Evolutionary conservation across 2,329 filamentous ascomycete genomes (phyloP).

Genomic region (Colletotrichum sp.): DNA sequence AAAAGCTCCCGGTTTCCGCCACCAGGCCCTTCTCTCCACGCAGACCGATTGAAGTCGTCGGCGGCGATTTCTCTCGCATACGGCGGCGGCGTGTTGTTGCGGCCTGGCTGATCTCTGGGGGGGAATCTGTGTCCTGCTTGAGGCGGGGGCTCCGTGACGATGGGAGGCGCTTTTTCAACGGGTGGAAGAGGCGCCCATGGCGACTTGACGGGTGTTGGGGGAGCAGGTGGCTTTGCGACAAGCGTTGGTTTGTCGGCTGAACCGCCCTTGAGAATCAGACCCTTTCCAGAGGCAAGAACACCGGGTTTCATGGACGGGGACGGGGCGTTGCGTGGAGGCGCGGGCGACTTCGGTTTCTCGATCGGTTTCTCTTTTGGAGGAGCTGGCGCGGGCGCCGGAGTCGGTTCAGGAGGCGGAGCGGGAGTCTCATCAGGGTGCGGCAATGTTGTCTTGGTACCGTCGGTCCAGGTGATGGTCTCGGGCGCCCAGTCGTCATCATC

Average conservation of each 20-base stretch:
- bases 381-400: constrained; percentile 29
- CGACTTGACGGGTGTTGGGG: constrained; percentile 78
- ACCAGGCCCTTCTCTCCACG: constrained; percentile 75
- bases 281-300: constrained; percentile 59
- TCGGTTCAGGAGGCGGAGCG: constrained; percentile 29
- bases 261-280: constrained; percentile 68
- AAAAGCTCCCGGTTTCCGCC: constrained; percentile 78
- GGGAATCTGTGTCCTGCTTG: constrained; percentile 28
- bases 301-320: constrained; percentile 50
- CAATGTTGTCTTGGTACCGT: constrained; percentile 82
- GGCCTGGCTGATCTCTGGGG: constrained; percentile 42
- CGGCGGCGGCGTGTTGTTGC: constrained; percentile 55
- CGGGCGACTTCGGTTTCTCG: constrained; percentile 53
- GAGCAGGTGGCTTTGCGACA: constrained; percentile 72
- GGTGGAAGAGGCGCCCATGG: constrained; percentile 90
- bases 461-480: constrained; percentile 86
- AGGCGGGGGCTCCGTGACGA: constrained; percentile 60
- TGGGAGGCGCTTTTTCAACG: constrained; percentile 79
- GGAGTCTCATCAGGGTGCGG: constrained; percentile 63
- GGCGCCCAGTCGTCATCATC: constrained; percentile 89
- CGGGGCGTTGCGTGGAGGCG: constrained; percentile 30
- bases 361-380: constrained; percentile 30
- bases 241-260: constrained; percentile 73
- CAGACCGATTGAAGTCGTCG: constrained; percentile 87
- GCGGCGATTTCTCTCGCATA: constrained; percentile 84